Evolutionary conservation across 768 basidiomycete species (phyloP), one percentile per base, ranked within the genome.

Genomic region (Goffeauzyma gilvescens): DNA sequence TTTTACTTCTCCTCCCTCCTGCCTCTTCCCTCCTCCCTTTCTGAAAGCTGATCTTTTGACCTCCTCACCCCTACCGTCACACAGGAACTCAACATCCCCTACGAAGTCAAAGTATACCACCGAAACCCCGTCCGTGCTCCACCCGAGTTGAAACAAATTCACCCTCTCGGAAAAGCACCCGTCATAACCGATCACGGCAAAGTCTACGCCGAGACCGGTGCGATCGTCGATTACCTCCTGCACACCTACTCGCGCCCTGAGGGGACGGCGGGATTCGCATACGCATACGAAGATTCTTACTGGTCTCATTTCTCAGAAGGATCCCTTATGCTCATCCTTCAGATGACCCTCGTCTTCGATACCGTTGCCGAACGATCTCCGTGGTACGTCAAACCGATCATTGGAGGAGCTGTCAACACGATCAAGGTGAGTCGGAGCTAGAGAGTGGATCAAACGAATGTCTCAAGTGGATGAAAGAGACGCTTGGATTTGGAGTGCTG

Each of bases 231-330:
- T 36, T 48, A 48, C 31, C 35, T 48, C 21, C 34, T 38, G 26
- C 41, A 48, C 23, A 43, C 41, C 20, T 48, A 48, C 28, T 38
- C 35, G 17, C 21, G 31, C 25, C 7, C 41, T 30, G 18, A 18
- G 17, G 38, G 21, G n/a, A n/a, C n/a, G n/a, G n/a, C n/a, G n/a
- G n/a, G n/a, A n/a, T n/a, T n/a, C 21, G 22, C 41, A 14, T 49
- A 34, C 39, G 12, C 13, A 32, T 44, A 40, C 3, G 14, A 15
- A 14, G 38, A 42, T 24, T 35, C 44, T 13, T 63, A 53, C 48
- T 63, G 53, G 51, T 34, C 44, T 10, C 54, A 57, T 41, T 60
- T 52, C 31, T 32, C 53, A 18, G 61, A 63, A 39, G 61, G 55
- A 4, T 52, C 47, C 26, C 38, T 55, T 32, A 56, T 60, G 55